These are phyloP conservation scores for Stramenopiles sp. DNA, from an alignment of 352 stramenopile species.

Conservation along the genomic window DNA sequence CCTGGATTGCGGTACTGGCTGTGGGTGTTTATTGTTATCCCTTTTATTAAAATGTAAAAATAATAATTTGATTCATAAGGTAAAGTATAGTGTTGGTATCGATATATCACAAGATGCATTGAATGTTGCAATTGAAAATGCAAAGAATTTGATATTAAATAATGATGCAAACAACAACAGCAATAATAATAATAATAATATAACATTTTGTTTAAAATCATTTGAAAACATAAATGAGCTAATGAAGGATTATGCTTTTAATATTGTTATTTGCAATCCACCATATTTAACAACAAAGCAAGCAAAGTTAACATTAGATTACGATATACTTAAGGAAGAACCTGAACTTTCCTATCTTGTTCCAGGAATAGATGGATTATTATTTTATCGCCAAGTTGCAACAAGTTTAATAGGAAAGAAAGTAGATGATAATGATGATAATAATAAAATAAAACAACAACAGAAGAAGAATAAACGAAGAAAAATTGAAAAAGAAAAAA, in stretches of 20 bases:
- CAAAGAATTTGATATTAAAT: neutral
- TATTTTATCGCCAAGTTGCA: neutral
- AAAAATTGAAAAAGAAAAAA: neutral
- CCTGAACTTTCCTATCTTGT: neutral
- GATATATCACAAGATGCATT: neutral
- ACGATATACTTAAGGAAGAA: neutral
- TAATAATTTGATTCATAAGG: neutral
- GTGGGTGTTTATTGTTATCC: neutral
- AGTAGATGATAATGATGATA: neutral
- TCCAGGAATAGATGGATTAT: neutral
- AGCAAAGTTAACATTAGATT: neutral
- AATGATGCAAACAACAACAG: too few species aligned
- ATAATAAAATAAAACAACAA: too few species aligned
- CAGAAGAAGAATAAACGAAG: neutral
- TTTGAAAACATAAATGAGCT: neutral
- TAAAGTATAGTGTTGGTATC: neutral
- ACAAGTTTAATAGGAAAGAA: neutral
- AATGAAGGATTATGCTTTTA: neutral
- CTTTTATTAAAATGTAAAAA: neutral
- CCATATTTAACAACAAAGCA: neutral
- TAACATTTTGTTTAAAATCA: neutral
- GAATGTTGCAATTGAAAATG: neutral
- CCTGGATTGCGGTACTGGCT: neutral
- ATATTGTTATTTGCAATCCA: neutral
- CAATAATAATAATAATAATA: too few species aligned